phyloP scores from a whole-genome alignment of 352 stramenopile genomes.

The Pythium oligandrum region DNA sequence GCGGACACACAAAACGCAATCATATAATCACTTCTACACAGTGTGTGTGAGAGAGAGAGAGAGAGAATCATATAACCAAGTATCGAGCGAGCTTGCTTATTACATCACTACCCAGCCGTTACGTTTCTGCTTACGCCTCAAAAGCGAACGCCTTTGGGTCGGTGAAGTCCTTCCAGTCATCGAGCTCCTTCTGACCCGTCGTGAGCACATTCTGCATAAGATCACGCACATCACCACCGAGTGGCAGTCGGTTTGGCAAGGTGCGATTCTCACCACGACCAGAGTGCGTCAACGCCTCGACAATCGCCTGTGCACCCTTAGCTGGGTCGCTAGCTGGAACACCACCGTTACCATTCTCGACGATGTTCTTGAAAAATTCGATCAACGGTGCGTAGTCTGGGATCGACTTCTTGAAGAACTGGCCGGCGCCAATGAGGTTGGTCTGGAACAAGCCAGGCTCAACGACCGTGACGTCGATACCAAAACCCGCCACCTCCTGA shows the following conservation, averaged over 20 bases:
- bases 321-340: constrained; percentile 3
- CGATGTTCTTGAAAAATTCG: background rate
- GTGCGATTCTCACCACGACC: constrained; percentile 11
- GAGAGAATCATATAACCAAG: too few relatives aligned
- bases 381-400: too few relatives aligned
- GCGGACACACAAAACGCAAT: too few relatives aligned
- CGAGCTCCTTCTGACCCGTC: too few relatives aligned
- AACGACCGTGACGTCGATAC: constrained; percentile 16
- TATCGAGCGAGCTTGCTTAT: too few relatives aligned
- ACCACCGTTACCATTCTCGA: background rate
- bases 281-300: constrained; percentile 23
- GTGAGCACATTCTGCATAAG: background rate
- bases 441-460: constrained; percentile 7
- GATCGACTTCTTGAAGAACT: background rate
- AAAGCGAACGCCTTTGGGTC: constrained; percentile 1
- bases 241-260: constrained; percentile 13
- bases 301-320: too few relatives aligned
- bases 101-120: too few relatives aligned
- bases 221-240: background rate
- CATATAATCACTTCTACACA: too few relatives aligned
- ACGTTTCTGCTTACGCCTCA: background rate
- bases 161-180: too few relatives aligned
- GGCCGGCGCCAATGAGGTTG: background rate
- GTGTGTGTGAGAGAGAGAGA: too few relatives aligned
- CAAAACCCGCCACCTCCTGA: constrained; percentile 25